A percentile compares a stretch with the other conserved stretches of the same genome.
Evolutionary conservation across 148 eudicot genomes (phyloP).

Genomic region (Beta vulgaris): DNA sequence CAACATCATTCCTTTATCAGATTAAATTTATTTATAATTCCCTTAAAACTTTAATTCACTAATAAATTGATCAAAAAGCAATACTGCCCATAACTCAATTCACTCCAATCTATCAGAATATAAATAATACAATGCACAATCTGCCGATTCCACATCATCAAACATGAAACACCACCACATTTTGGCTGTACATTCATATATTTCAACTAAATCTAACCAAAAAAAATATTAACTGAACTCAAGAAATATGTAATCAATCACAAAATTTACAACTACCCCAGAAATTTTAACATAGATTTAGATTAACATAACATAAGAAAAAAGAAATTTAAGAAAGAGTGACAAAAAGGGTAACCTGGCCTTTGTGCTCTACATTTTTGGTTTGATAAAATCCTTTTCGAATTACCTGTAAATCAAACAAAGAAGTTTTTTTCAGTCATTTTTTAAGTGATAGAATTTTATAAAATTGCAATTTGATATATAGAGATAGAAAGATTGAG

Average conservation of each 20-base stretch:
- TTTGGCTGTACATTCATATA: neutral
- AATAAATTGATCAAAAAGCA: neutral
- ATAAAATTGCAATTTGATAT: neutral
- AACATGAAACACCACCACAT: conserved; percentile 7
- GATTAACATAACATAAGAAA: too few relatives aligned
- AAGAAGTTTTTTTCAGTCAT: neutral
- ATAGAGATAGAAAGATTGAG: neutral
- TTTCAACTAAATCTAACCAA: neutral
- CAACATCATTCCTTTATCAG: neutral
- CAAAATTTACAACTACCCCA: neutral
- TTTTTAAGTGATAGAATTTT: neutral
- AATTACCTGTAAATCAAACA: conserved; percentile 44
- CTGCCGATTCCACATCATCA: neutral
- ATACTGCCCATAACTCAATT: neutral
- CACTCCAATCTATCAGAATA: neutral
- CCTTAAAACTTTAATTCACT: too few relatives aligned
- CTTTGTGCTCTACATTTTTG: conserved; percentile 88
- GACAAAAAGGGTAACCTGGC: conserved; percentile 40
- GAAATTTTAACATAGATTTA: neutral
- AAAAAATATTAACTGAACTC: neutral
- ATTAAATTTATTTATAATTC: too few relatives aligned
- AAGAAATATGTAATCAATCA: neutral
- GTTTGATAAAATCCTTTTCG: conserved; percentile 62
- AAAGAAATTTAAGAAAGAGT: neutral
- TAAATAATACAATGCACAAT: too few relatives aligned